Evolutionary conservation across 371 early-diverging fungal species (phyloP), one percentile per base, ranked within the genome.

Genomic region (Rhizopus delemar): DNA sequence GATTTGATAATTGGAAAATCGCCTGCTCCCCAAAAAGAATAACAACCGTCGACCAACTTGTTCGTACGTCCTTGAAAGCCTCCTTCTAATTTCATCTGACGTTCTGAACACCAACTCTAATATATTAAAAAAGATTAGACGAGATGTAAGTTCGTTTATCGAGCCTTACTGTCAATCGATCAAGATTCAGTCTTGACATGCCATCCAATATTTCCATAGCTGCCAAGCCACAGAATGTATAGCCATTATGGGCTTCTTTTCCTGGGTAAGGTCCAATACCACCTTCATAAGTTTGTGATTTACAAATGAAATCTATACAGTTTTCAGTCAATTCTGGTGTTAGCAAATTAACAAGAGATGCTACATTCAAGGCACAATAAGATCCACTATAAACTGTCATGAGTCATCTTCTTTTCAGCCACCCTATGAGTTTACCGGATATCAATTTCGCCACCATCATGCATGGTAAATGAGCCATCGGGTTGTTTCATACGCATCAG

Each of bases 41-140:
- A 99, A 68, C 99, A 99, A 0, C 96, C 97, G 73, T 99, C 99
- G 0, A 97, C 98, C 1, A 97, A 80, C 68, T 99, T 99, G 75
- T 99, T 98, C 3, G 94, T 90, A 43, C 99, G 81, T 12, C 99
- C 99, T 57, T 91, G 93, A 60, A 97, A 98, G 11, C 99, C 99
- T 32, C 98, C 97, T 74, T 95, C 96, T 29, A 94, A 57, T 13
- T 65, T 66, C 93, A 97, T 90, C 71, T 98, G 98, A 35, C 94
- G 77, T 8, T 69, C 72, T 8, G 70, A 68, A 36, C 90, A 81
- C 97, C 97, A 98, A 54, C 74, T 65, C 86, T 83, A 64, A 16
- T 39, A 35, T 0, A 49, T n/a, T n/a, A 35, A 22, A 8, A 34
- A 9, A 28, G 6, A 15, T 36, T 35, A 22, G 12, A 38, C 32